These are phyloP conservation scores for Cyclotella choctawhatcheeana DNA, from an alignment of 108 stramenopile genomes.

Conservation along the genomic window DNA sequence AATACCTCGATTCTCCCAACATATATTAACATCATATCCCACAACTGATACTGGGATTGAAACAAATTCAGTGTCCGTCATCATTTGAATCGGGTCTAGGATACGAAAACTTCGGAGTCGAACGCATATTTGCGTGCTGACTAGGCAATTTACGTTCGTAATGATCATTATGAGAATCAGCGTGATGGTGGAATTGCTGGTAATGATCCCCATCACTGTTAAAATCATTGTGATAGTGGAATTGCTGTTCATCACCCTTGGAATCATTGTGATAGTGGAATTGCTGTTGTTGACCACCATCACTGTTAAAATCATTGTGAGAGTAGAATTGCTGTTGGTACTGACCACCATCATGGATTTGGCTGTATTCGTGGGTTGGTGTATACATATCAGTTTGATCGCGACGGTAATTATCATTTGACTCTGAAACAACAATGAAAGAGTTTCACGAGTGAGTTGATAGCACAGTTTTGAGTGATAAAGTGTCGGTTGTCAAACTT, in stretches of 20 bases:
- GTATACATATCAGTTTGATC: neutral
- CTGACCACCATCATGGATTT: no score
- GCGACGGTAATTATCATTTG: neutral
- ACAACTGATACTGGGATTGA: no score
- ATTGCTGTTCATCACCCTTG: neutral
- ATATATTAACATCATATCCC: no score
- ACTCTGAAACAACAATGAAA: neutral
- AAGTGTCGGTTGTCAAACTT: neutral
- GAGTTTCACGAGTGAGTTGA: no score
- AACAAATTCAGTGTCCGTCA: neutral
- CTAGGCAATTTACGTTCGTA: no score
- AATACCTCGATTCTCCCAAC: no score
- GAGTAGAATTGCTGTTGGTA: neutral
- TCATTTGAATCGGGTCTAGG: conserved; percentile 25
- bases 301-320: neutral
- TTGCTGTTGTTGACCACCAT: neutral
- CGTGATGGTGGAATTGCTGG: no score
- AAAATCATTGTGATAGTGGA: neutral
- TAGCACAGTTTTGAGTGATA: neutral
- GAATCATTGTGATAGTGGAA: neutral
- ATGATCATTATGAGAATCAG: no score
- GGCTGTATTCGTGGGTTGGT: neutral
- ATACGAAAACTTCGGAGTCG: conserved; percentile 18
- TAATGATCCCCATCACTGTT: no score
- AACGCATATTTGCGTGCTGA: no score